phyloP scores from a whole-genome alignment of 371 early-diverging fungal genomes.

The Mortierella sp. region DNA sequence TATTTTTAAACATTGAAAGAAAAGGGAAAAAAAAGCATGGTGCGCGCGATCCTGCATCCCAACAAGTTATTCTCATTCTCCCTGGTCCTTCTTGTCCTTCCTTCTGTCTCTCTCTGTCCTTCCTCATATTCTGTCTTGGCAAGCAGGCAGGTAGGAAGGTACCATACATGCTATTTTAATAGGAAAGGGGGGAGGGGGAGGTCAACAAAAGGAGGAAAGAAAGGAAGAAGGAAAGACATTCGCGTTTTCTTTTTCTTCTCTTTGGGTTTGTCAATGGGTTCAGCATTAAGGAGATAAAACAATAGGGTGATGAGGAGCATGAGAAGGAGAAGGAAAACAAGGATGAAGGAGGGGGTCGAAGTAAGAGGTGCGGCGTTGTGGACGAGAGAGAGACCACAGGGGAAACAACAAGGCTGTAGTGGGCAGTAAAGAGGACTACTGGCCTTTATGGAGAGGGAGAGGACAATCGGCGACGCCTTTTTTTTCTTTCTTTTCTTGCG shows the following conservation, averaged over 20 bases:
- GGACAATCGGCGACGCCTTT: neutral
- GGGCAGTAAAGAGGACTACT: neutral
- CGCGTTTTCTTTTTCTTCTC: neutral
- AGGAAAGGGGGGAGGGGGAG: neutral
- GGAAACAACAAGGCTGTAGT: neutral
- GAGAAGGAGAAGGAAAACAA: neutral
- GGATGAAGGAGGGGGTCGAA: neutral
- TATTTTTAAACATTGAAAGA: constrained; percentile 5
- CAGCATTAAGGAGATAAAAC: neutral
- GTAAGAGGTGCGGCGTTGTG: neutral
- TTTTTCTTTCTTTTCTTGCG: neutral
- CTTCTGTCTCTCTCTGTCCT: neutral
- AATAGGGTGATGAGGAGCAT: neutral
- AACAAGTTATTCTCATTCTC: neutral
- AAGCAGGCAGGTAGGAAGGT: neutral
- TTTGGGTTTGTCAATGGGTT: neutral
- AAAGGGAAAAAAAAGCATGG: neutral
- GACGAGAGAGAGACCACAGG: neutral
- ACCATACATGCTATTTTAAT: neutral
- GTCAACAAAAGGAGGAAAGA: neutral
- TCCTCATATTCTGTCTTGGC: neutral
- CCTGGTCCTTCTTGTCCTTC: neutral
- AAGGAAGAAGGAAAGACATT: neutral
- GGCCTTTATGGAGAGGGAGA: neutral
- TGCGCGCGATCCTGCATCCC: neutral